Conservation (phyloP, 1,139 yeast species). For the Suhomyces yuchorum region DNA sequence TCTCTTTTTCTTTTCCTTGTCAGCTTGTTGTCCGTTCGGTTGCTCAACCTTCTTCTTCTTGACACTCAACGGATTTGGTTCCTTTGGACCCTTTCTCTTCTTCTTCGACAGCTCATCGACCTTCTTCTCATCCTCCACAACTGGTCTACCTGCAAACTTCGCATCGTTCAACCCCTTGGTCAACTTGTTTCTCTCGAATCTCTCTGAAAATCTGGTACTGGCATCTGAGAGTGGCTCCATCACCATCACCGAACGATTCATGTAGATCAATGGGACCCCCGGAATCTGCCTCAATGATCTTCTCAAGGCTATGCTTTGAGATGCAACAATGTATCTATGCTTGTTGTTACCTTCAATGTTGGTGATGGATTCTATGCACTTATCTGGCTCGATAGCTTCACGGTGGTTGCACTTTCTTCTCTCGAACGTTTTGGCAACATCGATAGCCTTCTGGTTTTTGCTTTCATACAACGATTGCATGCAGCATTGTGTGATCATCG, state of each 20-base stretch:
- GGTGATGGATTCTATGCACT: constrained; percentile 75
- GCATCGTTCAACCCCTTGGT: constrained; percentile 73
- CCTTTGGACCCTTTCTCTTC: constrained; percentile 71
- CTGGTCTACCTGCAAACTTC: constrained; percentile 35
- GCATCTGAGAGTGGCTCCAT: constrained; percentile 90
- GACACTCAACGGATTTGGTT: constrained; percentile 81
- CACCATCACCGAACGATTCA: constrained; percentile 90
- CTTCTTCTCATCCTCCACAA: constrained; percentile 14
- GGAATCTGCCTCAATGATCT: constrained; percentile 71
- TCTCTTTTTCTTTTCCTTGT: constrained; percentile 21
- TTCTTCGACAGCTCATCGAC: constrained; percentile 27
- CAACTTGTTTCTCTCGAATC: constrained; percentile 66
- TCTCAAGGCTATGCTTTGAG: constrained; percentile 74
- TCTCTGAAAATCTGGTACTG: constrained; percentile 56
- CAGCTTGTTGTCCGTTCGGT: constrained; percentile 5
- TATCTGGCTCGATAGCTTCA: constrained; percentile 67
- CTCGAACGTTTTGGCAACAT: constrained; percentile 77
- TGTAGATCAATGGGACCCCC: constrained; percentile 85
- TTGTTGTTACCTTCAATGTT: constrained; percentile 75
- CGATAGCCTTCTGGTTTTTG: constrained; percentile 73
- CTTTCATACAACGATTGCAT: constrained; percentile 80
- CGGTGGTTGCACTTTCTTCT: constrained; percentile 70
- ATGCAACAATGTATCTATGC: constrained; percentile 86
- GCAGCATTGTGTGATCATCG: constrained; percentile 97
- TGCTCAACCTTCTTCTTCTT: constrained; percentile 58